These are phyloP conservation scores for Petunia axillaris DNA, from an alignment of 257 asterid species.

Conservation along the genomic window DNA sequence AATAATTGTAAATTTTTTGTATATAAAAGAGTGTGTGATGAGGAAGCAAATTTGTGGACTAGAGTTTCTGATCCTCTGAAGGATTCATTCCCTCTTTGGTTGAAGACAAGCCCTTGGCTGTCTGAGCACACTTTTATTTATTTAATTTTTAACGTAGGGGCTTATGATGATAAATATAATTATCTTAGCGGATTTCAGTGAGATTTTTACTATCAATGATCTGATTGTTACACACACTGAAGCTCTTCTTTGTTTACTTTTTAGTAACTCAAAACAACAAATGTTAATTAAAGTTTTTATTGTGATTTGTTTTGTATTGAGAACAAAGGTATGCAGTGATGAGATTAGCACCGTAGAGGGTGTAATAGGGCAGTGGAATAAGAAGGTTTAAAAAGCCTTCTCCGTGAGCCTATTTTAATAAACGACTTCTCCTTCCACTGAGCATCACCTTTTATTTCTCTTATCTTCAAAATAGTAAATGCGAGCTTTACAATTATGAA, in stretches of 20 bases:
- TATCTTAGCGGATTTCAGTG: constrained; percentile 99
- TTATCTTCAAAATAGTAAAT: too few species aligned
- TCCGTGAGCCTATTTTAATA: constrained; percentile 49
- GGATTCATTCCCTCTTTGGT: background rate
- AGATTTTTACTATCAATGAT: constrained; percentile 68
- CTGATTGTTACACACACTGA: constrained; percentile 98
- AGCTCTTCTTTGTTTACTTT: constrained; percentile 34
- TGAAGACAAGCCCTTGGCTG: constrained; percentile 61
- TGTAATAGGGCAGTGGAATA: constrained; percentile 55
- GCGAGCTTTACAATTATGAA: too few species aligned
- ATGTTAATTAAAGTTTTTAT: too few species aligned
- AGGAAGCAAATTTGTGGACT: constrained; percentile 42
- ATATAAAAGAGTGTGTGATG: constrained; percentile 31
- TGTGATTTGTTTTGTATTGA: background rate
- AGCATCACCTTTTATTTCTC: constrained; percentile 28
- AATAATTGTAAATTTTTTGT: background rate
- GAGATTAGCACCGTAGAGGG: constrained; percentile 41
- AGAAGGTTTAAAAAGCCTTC: constrained; percentile 10
- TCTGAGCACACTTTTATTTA: constrained; percentile 57
- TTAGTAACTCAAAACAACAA: too few species aligned
- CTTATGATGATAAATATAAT: constrained; percentile 61
- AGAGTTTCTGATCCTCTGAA: constrained; percentile 46
- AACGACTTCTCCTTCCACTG: constrained; percentile 76
- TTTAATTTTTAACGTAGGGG: constrained; percentile 26
- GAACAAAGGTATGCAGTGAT: constrained; percentile 45